Base-by-base conservation (phyloP, 2,329 filamentous ascomycete species). In the Beauveria medogensis region DNA sequence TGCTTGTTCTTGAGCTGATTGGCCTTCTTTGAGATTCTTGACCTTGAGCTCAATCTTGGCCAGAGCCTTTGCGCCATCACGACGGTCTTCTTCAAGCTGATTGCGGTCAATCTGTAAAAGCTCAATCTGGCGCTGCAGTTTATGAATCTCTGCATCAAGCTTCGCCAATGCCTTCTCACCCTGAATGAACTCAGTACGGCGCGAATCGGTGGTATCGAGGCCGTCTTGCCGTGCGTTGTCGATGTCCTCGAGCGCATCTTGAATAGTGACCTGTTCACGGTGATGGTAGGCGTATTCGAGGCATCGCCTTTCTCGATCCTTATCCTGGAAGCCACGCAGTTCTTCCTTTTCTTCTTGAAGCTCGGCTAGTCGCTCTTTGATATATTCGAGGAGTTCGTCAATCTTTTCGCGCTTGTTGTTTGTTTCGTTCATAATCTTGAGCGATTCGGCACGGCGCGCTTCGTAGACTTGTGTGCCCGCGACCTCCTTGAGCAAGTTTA, bases 321-420 rank as follows among this genome's bases (percentile, higher is more conserved):
- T 96, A 63, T 96, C 92, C 73, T 97, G 94, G 71, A 92, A 99
- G 8, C 88, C 92, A 51, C 92, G 86, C 44, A 99, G 80, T 73
- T 99, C 95, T 69, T 97, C 92, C 73, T 97, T 97, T 74, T 99
- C 94, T 71, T 96, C 92, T 73, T 99, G 94, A 0, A 99, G 80
- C 73, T 99, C 94, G 44, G 80, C 82, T 59, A 99, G 80, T 58
- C 94, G 87, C 69, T 95, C 91, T 69, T 94, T 92, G 74, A 99
- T 97, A 69, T 94, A 95, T 58, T 89, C 86, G 14, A 99, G 82
- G 14, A 95, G 80, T 70, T 96, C 92, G 71, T 99, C 94, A 63
- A 97, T 97, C 76, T 97, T 97, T 51, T 87, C 82, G 64, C 92
- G 87, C 78, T 97, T 97, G 75, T 92, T 95, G 73, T 93, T 92